Base-by-base conservation (phyloP, 805 yeast species). In the Saturnispora serradocipensis region DNA sequence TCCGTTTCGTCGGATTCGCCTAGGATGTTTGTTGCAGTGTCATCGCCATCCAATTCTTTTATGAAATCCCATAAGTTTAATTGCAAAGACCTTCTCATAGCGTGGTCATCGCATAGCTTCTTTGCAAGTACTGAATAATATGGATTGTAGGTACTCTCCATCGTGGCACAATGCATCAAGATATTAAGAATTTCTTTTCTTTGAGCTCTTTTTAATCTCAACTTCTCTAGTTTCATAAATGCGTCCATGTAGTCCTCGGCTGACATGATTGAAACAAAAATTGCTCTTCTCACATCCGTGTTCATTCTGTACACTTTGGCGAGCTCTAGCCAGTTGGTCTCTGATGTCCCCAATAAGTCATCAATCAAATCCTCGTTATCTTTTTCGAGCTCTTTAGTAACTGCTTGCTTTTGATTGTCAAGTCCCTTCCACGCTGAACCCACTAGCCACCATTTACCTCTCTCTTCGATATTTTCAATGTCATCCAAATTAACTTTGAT, bases 371-470 rank as follows among this genome's bases (percentile, higher is more conserved):
- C 72, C 2, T 63, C 61, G 5, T 35, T 36, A 44, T 59, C 64
- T 16, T 51, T 57, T 3, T 53, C 49, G 16, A 34, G 30, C 4
- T 43, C 50, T n/a, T 32, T 24, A 1, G 18, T 15, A 4, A 11
- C 16, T 15, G 2, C n/a, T n/a, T 35, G 35, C 35, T 25, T n/a
- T n/a, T 10, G n/a, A 7, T 28, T 7, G 6, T 53, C 59, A 25
- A 34, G 52, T 3, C 96, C 97, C 61, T 81, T 87, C 97, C 97
- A 93, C 0, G 99, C 96, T 1, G 98, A 87, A 47, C 99, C 99
- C 30, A 93, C 91, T 32, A 93, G 73, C 99, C 99, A 93, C 99
- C 99, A 93, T 67, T 91, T 93, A 52, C 99, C 99, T 57, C 81
- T 80, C 0, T 84, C 78, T 13, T 84, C 86, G 24, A 88, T 75